Evolutionary conservation across 2,329 filamentous ascomycete species (phyloP), one percentile per base, ranked within the genome.

Genomic region (Aspergillus melleus): DNA sequence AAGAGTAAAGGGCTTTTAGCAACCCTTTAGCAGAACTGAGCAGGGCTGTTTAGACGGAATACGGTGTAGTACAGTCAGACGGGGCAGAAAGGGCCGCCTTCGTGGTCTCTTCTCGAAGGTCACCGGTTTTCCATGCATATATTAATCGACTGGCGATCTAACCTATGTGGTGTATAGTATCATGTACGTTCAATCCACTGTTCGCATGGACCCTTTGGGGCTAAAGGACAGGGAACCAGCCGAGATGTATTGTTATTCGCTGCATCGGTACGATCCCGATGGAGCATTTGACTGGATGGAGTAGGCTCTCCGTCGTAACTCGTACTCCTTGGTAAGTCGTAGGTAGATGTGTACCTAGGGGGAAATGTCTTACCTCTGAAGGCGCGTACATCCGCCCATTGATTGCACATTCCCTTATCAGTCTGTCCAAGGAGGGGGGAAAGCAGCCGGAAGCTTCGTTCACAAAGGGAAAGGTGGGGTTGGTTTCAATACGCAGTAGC

Each of bases 381-480:
- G 42, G 42, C 44, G 44, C 44, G 20, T 47, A 10, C 44, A 47
- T 46, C 42, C 42, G 26, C 26, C 44, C 44, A 47, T 47, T 8
- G 14, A 42, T 42, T n/a, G 6, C 6, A 42, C 19, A 5, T 47
- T 24, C 44, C 22, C 44, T 24, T 47, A 47, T 47, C 44, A 14
- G 19, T 24, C 44, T 24, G 1, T n/a, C 16, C 6, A 42, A n/a
- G 36, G 16, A 36, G 32, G 32, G 32, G 42, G 42, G 42, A 20
- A 46, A 46, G 42, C n/a, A 20, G 12, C 16, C 42, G 42, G 19
- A 47, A 47, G 44, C 44, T 47, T 56, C 47, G 47, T 57, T 26
- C 53, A 57, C 51, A 55, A 63, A 36, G 56, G 60, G 62, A 57
- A 61, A 60, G 58, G 58, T 57, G 50, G n/a, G 19, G 16, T 19